A percentile compares a stretch with the other conserved stretches of the same genome.
These are phyloP conservation scores for Crassisporium funariophilum DNA, from an alignment of 768 basidiomycete species.

Conservation along the genomic window DNA sequence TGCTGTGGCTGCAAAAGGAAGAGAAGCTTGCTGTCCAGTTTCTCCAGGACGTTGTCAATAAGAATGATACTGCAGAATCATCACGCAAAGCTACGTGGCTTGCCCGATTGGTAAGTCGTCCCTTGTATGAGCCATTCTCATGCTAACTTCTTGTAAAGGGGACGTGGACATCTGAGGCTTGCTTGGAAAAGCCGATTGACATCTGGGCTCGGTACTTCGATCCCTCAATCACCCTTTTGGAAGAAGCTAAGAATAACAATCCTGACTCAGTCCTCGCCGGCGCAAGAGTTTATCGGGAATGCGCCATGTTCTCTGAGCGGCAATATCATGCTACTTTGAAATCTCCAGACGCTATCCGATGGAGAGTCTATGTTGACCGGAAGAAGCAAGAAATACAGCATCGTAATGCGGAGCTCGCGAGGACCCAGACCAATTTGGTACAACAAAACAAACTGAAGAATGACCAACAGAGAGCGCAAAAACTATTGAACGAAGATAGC, in stretches of 20 bases:
- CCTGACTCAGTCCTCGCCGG: constrained; percentile 27
- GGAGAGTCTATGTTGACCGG: constrained; percentile 71
- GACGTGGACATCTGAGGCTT: constrained; percentile 87
- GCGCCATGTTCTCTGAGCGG: constrained; percentile 85
- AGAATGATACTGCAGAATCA: constrained; percentile 2
- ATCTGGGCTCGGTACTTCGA: constrained; percentile 75
- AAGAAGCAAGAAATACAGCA: constrained; percentile 71
- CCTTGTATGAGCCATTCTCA: neutral
- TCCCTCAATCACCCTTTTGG: constrained; percentile 47
- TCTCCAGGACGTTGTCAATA: constrained; percentile 45
- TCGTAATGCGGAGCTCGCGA: constrained; percentile 38
- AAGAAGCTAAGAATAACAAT: constrained; percentile 12
- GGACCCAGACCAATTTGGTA: constrained; percentile 14
- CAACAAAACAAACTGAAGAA: constrained; percentile 18
- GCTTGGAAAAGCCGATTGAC: constrained; percentile 72
- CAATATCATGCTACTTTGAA: constrained; percentile 76
- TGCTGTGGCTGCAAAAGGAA: constrained; percentile 88
- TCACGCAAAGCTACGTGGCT: constrained; percentile 46
- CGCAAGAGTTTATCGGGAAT: constrained; percentile 74
- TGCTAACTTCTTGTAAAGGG: constrained; percentile 54
- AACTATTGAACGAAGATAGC: constrained; percentile 46
- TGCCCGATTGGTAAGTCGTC: constrained; percentile 61
- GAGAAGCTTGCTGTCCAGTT: constrained; percentile 80
- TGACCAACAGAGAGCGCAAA: constrained; percentile 33
- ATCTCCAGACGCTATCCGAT: constrained; percentile 69